These are phyloP conservation scores for Ambrosia trifida DNA, from an alignment of 129 eudicot genomes.

Conservation along the genomic window DNA sequence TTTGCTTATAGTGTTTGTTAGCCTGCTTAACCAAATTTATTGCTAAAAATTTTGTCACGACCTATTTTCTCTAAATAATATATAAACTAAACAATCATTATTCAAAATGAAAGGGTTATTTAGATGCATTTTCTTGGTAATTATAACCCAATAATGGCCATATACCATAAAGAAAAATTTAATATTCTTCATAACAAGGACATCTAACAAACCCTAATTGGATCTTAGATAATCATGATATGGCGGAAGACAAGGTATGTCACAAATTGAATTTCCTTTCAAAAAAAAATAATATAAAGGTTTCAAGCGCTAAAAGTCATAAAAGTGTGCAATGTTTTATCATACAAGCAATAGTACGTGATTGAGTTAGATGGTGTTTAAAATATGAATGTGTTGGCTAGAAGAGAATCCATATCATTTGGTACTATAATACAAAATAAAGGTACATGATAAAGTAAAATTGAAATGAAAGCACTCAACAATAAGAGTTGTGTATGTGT, in stretches of 20 bases:
- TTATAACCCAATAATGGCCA: not conserved
- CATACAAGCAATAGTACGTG: not conserved
- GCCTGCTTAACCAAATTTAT: too few relatives aligned
- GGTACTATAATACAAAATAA: not conserved
- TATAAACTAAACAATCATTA: not conserved
- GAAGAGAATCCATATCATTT: not conserved
- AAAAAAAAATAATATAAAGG: not conserved
- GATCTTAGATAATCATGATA: not conserved
- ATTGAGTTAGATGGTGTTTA: not conserved
- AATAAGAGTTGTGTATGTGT: not conserved
- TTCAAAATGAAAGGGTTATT: not conserved
- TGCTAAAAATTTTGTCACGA: too few relatives aligned
- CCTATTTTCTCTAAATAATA: too few relatives aligned
- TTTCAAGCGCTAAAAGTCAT: not conserved
- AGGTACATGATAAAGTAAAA: not conserved
- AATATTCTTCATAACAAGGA: not conserved
- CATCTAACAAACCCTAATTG: not conserved
- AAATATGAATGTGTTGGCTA: not conserved
- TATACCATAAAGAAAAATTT: not conserved
- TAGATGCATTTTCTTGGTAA: not conserved
- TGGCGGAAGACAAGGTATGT: not conserved
- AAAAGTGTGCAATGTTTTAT: not conserved
- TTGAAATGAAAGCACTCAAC: not conserved
- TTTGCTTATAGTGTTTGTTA: too few relatives aligned
- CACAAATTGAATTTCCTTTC: not conserved